Evolutionary conservation across 805 yeast species (phyloP), one percentile per base, ranked within the genome.

Genomic region (Ogataea degrootiae): DNA sequence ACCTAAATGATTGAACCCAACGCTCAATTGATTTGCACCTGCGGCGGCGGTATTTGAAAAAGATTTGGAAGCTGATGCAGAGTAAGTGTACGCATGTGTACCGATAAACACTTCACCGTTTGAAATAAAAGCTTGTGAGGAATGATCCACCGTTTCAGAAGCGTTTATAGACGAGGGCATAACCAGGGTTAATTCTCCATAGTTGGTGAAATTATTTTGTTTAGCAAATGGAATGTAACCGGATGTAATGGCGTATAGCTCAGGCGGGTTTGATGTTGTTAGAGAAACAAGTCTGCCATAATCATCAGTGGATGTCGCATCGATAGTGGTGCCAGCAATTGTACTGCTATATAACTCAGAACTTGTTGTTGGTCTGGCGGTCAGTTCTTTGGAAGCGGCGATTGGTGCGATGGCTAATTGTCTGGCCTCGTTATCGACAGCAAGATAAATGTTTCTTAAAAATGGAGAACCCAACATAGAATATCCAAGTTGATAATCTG

Each of bases 381-480:
- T 37, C 1, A 37, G 26, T 14, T 22, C 15, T 12, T 43, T 26
- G 9, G 35, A 19, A 16, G 45, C 39, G 8, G 42, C 23, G 3
- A 83, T 71, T 41, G 74, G 73, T 1, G 81, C 87, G 43, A 85
- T 43, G 0, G 85, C 94, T 26, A 85, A 59, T 21, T 67, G 66
- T 23, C 69, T 61, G 17, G 77, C 78, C 15, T 75, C 88, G 51
- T 79, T 72, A 61, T 85, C 89, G 36, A 83, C 82, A 0, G 83
- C 91, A 36, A 85, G 49, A 58, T 78, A 84, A 7, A 75, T 64
- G 41, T 72, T 68, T 44, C 69, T 69, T 41, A 85, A 52, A 54
- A 85, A 79, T 4, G 85, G 73, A 6, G 78, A 66, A 3, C 92
- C 94, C 37, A 86, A 61, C 2, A 77, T 57, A 9, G 76, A 71